Percentiles rank a stretch among this genome's conserved stretches.
phyloP scores from a whole-genome alignment of 495 filamentous ascomycete genomes.

The Bathelium albidoporum region DNA sequence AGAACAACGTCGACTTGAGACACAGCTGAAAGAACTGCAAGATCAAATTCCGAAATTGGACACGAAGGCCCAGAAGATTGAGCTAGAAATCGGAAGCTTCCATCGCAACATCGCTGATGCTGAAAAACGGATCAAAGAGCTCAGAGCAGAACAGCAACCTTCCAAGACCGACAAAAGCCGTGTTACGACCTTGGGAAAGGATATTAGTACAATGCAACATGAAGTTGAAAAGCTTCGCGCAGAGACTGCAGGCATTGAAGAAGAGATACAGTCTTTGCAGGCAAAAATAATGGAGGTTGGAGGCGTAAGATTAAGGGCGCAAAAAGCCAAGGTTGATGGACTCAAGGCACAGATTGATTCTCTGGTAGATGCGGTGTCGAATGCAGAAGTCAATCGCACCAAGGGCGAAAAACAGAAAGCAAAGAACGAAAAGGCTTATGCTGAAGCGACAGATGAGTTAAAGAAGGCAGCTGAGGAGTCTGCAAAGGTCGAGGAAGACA shows the following conservation, averaged over 20 bases:
- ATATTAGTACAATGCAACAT: conserved; percentile 59
- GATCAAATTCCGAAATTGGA: conserved; percentile 75
- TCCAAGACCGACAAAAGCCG: conserved; percentile 67
- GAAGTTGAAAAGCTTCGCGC: conserved; percentile 70
- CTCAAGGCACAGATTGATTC: conserved; percentile 75
- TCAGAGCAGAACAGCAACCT: conserved; percentile 66
- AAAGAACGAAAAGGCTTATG: conserved; percentile 75
- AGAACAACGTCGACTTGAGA: conserved; percentile 65
- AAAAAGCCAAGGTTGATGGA: conserved; percentile 89
- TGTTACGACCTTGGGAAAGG: conserved; percentile 59
- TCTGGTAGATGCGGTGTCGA: conserved; percentile 69
- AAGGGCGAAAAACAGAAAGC: conserved; percentile 86
- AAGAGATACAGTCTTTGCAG: conserved; percentile 82
- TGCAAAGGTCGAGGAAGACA: conserved; percentile 63
- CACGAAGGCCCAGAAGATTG: conserved; percentile 84
- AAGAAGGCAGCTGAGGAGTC: conserved; percentile 58
- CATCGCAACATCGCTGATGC: conserved; percentile 76
- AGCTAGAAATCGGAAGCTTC: conserved; percentile 78
- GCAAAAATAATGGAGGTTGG: conserved; percentile 97
- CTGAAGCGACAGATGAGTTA: conserved; percentile 66
- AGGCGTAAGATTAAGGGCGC: conserved; percentile 78
- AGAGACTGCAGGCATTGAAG: conserved; percentile 76
- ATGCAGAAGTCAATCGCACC: conserved; percentile 69
- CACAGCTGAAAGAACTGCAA: conserved; percentile 58
- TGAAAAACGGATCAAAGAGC: conserved; percentile 70